Base-by-base conservation (phyloP, 768 basidiomycete genomes). In the Psilocybe cubensis region DNA sequence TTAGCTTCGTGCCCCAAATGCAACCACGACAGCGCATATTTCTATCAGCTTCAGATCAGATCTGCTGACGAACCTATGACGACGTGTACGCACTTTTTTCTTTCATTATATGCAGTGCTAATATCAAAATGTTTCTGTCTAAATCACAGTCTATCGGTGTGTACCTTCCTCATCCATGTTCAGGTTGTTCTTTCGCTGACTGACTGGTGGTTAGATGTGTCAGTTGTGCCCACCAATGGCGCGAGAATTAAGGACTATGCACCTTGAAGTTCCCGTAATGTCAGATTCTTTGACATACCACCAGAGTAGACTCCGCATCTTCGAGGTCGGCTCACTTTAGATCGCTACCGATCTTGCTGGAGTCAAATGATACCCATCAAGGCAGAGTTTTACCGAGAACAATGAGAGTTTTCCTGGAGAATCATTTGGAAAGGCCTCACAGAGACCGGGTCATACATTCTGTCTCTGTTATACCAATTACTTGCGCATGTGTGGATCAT, bases 31-130 rank as follows among this genome's bases (percentile, higher is more conserved):
- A 77, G 87, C 46, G 96, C 96, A 3, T 98, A 95, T 72, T 99
- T 92, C 75, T 92, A 95, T 69, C 95, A 98, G 76, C 78, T 98
- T 12, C 97, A 99, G 70, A 99, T 98, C 59, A 78, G 96, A 43
- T 96, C 92, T 63, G 94, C 92, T 0, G 93, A 94, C 68, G 93
- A 95, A 67, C 92, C 91, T 14, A 94, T 94, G 92, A 94, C 91
- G 5, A 83, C 79, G 4, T 83, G 83, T 83, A 64, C 33, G 79
- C 70, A n/a, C 42, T 55, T 28, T 6, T 3, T 28, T 47, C 23
- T 31, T 55, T 42, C 38, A 11, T 31, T 43, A 48, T 42, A 17
- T 21, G 41, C 31, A 21, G 20, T 6, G 3, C 21, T 61, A 27
- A 45, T 44, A 18, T 23, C 47, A 35, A 28, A 31, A 17, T n/a